A percentile compares a stretch with the other conserved stretches of the same genome.
phyloP scores from a whole-genome alignment of 2,329 filamentous ascomycete genomes.

The Thermothelomyces thermophilus region DNA sequence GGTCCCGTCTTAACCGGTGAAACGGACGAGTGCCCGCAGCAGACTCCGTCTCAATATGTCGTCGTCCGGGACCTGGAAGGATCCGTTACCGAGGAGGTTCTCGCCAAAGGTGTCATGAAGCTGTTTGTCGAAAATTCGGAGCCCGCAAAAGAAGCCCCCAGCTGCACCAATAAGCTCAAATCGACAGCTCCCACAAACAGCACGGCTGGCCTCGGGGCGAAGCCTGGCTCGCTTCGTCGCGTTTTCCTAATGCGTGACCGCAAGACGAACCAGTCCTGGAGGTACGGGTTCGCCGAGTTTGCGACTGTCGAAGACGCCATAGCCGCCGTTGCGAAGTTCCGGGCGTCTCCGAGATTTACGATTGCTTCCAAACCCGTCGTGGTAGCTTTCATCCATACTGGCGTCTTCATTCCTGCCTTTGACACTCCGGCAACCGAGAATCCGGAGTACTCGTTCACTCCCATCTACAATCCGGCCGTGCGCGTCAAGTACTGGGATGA shows the following conservation, averaged over 20 bases:
- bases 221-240: slow-evolving; percentile 65
- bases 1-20: slow-evolving; percentile 38
- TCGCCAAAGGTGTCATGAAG: slow-evolving; percentile 67
- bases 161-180: slow-evolving; percentile 47
- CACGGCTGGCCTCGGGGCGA: slow-evolving; percentile 59
- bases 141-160: slow-evolving; percentile 38
- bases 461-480: slow-evolving; percentile 60
- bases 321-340: slow-evolving; percentile 65
- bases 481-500: slow-evolving; percentile 72
- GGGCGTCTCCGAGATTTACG: slow-evolving; percentile 66
- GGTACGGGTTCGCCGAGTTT: slow-evolving; percentile 81
- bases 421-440: slow-evolving; percentile 48
- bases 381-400: slow-evolving; percentile 73
- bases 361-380: slow-evolving; percentile 67
- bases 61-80: slow-evolving; percentile 65
- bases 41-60: slow-evolving; percentile 66
- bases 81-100: slow-evolving; percentile 63
- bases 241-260: slow-evolving; percentile 72
- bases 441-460: slow-evolving; percentile 61
- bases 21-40: slow-evolving; percentile 37
- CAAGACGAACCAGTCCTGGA: slow-evolving; percentile 64
- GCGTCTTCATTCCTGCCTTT: slow-evolving; percentile 72
- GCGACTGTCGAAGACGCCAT: slow-evolving; percentile 68
- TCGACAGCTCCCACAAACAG: slow-evolving; percentile 51
- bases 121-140: slow-evolving; percentile 58